Evolutionary conservation across 345 rosid genomes (phyloP).

Genomic region (Draba incana): DNA sequence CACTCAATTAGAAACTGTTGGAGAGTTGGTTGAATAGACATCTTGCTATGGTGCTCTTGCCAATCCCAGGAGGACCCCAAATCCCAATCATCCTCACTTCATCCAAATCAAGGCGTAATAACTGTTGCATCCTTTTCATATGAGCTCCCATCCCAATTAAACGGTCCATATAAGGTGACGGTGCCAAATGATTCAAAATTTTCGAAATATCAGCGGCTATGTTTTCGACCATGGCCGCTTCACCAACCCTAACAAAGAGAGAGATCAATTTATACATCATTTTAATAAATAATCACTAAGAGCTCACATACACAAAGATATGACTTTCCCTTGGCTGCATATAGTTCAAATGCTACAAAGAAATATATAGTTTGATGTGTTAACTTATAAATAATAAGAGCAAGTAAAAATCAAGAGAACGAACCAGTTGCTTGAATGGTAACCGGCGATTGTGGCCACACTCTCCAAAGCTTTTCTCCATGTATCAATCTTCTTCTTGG

Average conservation of each 20-base stretch:
- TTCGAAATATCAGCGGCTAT: neutral
- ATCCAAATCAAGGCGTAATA: neutral
- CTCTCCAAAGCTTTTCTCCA: neutral
- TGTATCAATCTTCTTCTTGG: neutral
- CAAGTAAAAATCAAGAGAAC: neutral
- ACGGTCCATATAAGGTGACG: neutral
- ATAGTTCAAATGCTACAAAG: neutral
- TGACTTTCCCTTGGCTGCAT: neutral
- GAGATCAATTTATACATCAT: neutral
- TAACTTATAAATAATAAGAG: neutral
- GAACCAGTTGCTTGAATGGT: neutral
- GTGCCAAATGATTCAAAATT: neutral
- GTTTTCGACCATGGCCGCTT: neutral
- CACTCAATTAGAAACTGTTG: no score
- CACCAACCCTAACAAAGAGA: neutral
- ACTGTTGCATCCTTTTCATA: neutral
- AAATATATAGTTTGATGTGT: neutral
- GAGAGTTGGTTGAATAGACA: no score
- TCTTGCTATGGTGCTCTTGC: no score
- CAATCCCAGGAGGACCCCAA: no score
- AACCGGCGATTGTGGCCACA: neutral
- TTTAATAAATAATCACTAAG: no score
- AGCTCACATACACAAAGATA: neutral
- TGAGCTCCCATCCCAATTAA: constrained; percentile 4
- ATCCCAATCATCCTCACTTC: no score